phyloP scores from a whole-genome alignment of 352 stramenopile genomes.

The Pythium brassicae region DNA sequence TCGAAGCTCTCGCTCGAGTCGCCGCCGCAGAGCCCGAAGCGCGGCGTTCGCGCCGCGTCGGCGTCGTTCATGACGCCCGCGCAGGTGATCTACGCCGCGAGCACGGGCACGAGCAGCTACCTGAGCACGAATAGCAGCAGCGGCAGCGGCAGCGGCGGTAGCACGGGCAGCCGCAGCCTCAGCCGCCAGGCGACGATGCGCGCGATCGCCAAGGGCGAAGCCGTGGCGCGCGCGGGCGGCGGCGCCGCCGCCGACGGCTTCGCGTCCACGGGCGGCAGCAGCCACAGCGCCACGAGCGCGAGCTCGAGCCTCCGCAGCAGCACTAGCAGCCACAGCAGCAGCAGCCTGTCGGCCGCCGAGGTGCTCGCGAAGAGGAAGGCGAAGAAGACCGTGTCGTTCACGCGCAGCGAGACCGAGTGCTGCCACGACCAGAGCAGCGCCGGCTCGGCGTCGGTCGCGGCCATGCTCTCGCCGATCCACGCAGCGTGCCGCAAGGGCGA shows the following conservation, averaged over 20 bases:
- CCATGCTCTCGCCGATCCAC: slow-evolving; percentile 58
- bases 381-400: slow-evolving; percentile 66
- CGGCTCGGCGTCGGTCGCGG: slow-evolving; percentile 12
- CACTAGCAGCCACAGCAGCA: slow-evolving; percentile 9
- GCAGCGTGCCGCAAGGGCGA: slow-evolving; percentile 56
- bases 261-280: slow-evolving; percentile 10
- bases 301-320: too few species aligned
- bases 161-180: slow-evolving; percentile 2
- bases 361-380: slow-evolving; percentile 23
- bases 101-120: slow-evolving; percentile 14
- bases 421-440: slow-evolving; percentile 16
- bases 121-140: slow-evolving; percentile 12
- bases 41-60: slow-evolving; percentile 12
- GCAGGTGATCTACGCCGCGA: slow-evolving; percentile 18
- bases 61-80: slow-evolving; percentile 26
- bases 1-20: slow-evolving; percentile 35
- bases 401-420: slow-evolving; percentile 20
- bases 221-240: slow-evolving; percentile 15
- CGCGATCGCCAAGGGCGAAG: slow-evolving; percentile 17
- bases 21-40: too few species aligned
- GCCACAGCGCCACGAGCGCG: not conserved
- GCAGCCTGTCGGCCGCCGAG: slow-evolving; percentile 3
- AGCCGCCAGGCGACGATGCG: slow-evolving; percentile 16
- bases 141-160: slow-evolving; percentile 6
- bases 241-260: slow-evolving; percentile 15